Conservation (phyloP, 2,329 filamentous ascomycete species). For the Furcasterigmium sp. region DNA sequence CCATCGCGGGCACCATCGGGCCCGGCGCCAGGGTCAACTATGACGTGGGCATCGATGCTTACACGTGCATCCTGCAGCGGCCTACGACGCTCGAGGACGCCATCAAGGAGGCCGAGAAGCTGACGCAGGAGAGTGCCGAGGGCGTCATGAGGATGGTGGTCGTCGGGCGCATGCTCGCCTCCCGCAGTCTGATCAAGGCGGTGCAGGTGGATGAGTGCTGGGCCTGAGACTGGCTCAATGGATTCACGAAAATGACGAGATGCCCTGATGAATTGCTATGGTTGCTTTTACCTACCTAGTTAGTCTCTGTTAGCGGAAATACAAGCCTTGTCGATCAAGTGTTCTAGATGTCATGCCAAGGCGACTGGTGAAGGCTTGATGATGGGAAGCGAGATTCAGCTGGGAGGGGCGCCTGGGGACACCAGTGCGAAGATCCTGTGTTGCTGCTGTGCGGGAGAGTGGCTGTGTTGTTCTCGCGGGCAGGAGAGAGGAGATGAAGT, state of each 20-base stretch:
- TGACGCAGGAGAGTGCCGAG: conserved; percentile 25
- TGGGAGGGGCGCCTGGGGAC: too few species aligned
- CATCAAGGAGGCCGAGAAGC: conserved; percentile 20
- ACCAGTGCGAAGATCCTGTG: too few species aligned
- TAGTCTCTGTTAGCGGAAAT: background rate
- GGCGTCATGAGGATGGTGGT: conserved; percentile 25
- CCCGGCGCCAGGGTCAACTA: conserved; percentile 25
- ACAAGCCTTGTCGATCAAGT: background rate
- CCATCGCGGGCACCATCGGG: conserved; percentile 30
- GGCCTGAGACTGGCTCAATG: background rate
- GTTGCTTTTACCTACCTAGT: background rate
- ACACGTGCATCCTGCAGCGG: conserved; percentile 25
- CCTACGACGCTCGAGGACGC: conserved; percentile 24
- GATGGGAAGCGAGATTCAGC: background rate
- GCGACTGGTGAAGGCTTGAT: background rate
- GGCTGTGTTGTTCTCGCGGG: too few species aligned
- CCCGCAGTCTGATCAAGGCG: conserved; percentile 4
- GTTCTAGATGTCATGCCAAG: background rate
- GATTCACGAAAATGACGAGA: background rate
- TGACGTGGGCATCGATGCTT: conserved; percentile 26
- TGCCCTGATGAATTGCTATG: background rate
- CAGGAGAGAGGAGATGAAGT: background rate
- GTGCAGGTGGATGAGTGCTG: conserved; percentile 1
- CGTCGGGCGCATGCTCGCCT: conserved; percentile 21
- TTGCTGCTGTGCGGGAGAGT: too few species aligned